phyloP scores from a whole-genome alignment of 495 filamentous ascomycete genomes.

The Trypethelium eluteriae region DNA sequence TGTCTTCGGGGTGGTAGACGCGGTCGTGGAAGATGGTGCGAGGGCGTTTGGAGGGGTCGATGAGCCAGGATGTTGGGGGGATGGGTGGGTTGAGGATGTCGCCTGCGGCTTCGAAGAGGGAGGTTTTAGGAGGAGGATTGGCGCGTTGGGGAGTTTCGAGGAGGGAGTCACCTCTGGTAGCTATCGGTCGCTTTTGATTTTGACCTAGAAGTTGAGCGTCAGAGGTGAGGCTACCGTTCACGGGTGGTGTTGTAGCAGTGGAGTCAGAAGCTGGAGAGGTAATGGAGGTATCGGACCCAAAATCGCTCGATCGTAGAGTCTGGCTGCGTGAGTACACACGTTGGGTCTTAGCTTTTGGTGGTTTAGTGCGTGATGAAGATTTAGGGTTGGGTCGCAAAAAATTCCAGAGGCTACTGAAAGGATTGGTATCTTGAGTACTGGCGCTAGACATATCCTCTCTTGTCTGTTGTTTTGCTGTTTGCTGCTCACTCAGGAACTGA shows the following conservation, averaged over 20 bases:
- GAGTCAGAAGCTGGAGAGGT: neutral
- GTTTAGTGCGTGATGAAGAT: neutral
- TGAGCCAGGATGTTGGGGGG: slow-evolving; percentile 68
- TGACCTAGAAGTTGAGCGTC: slow-evolving; percentile 16
- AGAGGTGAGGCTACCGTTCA: neutral
- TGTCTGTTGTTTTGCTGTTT: slow-evolving; percentile 19
- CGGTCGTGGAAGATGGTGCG: slow-evolving; percentile 96
- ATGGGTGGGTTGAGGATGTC: slow-evolving; percentile 87
- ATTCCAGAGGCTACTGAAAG: slow-evolving; percentile 5
- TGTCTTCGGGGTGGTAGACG: slow-evolving; percentile 86
- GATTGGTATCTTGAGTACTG: slow-evolving; percentile 1
- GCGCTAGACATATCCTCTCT: neutral
- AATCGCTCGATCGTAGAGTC: neutral
- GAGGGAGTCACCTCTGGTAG: slow-evolving; percentile 41
- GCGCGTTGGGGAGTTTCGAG: slow-evolving; percentile 40
- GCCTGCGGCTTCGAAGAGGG: slow-evolving; percentile 87
- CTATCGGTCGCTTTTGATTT: slow-evolving; percentile 28
- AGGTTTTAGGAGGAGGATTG: slow-evolving; percentile 71
- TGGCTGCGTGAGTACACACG: slow-evolving; percentile 2
- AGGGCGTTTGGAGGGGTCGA: slow-evolving; percentile 72
- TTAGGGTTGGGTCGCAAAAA: slow-evolving; percentile 4
- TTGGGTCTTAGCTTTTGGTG: neutral
- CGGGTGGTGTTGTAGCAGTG: neutral
- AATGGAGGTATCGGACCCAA: neutral
- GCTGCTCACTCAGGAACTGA: slow-evolving; percentile 21